phyloP scores from a whole-genome alignment of 352 stramenopile genomes.

The Globisporangium cylindrosporum region DNA sequence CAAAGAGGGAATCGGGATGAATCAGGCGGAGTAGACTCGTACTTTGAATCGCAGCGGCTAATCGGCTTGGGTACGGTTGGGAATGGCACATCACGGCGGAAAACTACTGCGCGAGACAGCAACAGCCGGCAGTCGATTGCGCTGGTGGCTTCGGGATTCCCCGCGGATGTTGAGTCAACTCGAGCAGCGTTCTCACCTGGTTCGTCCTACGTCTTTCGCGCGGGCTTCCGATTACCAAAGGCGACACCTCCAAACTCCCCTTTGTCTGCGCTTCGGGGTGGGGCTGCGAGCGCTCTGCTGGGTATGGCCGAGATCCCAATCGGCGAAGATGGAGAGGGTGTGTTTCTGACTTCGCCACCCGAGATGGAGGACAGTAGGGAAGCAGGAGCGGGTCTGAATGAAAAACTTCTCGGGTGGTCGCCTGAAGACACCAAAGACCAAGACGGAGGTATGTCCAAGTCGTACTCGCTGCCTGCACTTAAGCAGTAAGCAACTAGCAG shows the following conservation, averaged over 20 bases:
- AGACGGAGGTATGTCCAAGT: constrained; percentile 37
- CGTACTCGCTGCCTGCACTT: constrained; percentile 46
- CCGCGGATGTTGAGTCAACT: constrained; percentile 27
- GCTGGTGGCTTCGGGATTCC: constrained; percentile 25
- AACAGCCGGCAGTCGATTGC: constrained; percentile 24
- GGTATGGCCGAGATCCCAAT: constrained; percentile 7
- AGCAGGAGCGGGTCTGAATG: constrained; percentile 15
- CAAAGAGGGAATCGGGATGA: constrained; percentile 14
- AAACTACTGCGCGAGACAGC: constrained; percentile 21
- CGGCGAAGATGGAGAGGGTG: constrained; percentile 15
- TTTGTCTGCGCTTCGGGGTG: constrained; percentile 2
- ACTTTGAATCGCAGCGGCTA: constrained; percentile 50
- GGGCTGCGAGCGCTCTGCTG: background rate
- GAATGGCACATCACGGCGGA: constrained; percentile 24
- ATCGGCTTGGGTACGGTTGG: constrained; percentile 20
- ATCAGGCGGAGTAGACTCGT: constrained; percentile 25
- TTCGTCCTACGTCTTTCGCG: constrained; percentile 44
- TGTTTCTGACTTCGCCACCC: constrained; percentile 19
- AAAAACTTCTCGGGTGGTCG: constrained; percentile 40
- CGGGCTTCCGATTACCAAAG: constrained; percentile 57
- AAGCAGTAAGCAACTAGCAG: constrained; percentile 25
- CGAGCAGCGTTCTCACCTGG: constrained; percentile 39
- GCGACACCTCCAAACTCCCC: constrained; percentile 29
- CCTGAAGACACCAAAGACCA: constrained; percentile 28
- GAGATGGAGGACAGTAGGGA: constrained; percentile 14